A percentile compares a stretch with the other conserved stretches of the same genome.
Conservation (phyloP, 176 grass and related monocot species). For the Zoysia pacifica region DNA sequence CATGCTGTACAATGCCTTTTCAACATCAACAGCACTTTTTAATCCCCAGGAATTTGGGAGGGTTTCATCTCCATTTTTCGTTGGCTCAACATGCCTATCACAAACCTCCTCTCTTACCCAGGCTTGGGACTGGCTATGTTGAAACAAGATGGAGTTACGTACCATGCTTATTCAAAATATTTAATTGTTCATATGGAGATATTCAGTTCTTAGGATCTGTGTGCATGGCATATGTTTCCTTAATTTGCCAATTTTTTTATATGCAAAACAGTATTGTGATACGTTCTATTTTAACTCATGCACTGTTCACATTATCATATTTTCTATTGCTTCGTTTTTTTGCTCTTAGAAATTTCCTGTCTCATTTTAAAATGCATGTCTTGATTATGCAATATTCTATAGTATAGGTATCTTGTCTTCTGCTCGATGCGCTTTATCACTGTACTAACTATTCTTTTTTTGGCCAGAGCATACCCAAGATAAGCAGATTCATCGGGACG, state of each 20-base stretch:
- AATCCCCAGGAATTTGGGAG: background rate
- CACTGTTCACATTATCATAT: background rate
- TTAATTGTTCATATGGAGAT: background rate
- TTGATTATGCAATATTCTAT: background rate
- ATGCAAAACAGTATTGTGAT: background rate
- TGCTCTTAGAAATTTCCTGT: background rate
- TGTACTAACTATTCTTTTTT: background rate
- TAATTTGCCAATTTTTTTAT: background rate
- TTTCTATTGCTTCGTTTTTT: background rate
- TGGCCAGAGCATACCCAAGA: conserved; percentile 80
- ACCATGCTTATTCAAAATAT: background rate
- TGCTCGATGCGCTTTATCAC: background rate
- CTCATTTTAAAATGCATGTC: background rate
- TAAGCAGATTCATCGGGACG: conserved; percentile 81
- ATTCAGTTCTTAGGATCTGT: background rate
- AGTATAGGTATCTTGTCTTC: background rate
- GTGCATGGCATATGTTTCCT: background rate
- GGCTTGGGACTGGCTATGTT: background rate
- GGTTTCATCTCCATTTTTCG: background rate
- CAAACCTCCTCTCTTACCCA: background rate
- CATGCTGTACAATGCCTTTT: background rate
- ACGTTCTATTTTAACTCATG: background rate
- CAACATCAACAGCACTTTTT: background rate
- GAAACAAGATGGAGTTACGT: background rate
- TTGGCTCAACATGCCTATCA: background rate